A percentile compares a stretch with the other conserved stretches of the same genome.
Evolutionary conservation across 768 basidiomycete species (phyloP).

Genomic region (Mycena vitilis): DNA sequence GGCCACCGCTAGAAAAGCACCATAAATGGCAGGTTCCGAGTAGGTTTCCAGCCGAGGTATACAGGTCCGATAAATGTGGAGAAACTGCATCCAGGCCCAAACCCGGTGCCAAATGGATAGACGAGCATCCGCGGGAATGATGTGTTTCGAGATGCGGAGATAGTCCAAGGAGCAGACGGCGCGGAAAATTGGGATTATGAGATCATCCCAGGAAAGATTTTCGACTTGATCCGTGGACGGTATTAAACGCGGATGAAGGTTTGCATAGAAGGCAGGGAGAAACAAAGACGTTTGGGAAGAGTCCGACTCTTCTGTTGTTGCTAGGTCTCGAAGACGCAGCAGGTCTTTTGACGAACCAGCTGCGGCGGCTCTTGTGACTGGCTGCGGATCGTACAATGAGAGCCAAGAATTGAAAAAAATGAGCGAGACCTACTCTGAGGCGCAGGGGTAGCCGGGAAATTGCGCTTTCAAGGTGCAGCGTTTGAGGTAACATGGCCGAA

Average conservation of each 20-base stretch:
- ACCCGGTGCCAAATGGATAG: not conserved
- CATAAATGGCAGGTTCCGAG: not conserved
- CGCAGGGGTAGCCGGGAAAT: constrained; percentile 9
- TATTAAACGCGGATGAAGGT: not conserved
- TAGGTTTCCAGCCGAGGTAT: not conserved
- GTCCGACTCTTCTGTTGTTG: not conserved
- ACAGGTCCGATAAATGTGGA: not conserved
- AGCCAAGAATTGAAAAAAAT: not conserved
- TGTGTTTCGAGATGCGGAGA: not conserved
- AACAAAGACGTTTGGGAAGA: not conserved
- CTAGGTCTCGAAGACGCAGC: not conserved
- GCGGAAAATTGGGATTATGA: not conserved
- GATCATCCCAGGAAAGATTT: not conserved
- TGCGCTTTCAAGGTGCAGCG: not conserved
- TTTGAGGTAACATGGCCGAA: not conserved
- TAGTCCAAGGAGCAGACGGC: not conserved
- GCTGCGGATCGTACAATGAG: not conserved
- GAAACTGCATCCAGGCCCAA: not conserved
- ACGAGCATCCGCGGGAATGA: not conserved
- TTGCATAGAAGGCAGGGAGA: not conserved
- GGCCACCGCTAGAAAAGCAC: not conserved
- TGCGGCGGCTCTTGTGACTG: constrained; percentile 4
- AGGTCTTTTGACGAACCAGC: constrained; percentile 3
- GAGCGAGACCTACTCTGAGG: not conserved
- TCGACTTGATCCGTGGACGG: not conserved